Conservation (phyloP, 768 basidiomycete species). For the Amanita phalloides region DNA sequence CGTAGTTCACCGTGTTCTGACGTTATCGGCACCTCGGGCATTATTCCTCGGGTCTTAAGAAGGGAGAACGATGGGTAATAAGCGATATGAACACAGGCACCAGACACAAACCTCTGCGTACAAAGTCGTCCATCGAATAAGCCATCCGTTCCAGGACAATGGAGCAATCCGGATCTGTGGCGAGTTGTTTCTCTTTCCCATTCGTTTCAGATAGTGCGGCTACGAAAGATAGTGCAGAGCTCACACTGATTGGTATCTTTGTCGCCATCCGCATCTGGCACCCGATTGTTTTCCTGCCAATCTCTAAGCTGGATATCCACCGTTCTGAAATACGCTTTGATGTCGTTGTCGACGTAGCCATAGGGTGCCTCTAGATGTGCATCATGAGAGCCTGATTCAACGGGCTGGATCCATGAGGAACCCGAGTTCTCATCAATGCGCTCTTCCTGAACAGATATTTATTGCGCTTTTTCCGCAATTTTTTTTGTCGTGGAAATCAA, state of each 20-base stretch:
- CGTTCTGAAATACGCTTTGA: conserved; percentile 88
- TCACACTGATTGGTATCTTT: conserved; percentile 56
- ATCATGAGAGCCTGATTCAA: conserved; percentile 8
- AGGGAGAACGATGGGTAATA: too few species aligned
- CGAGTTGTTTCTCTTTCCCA: conserved; percentile 80
- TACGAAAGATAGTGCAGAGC: conserved; percentile 48
- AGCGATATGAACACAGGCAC: too few species aligned
- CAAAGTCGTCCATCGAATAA: conserved; percentile 94
- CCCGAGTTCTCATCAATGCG: conserved; percentile 5
- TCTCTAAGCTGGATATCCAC: conserved; percentile 82
- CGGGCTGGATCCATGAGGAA: conserved; percentile 62
- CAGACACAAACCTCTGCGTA: conserved; percentile 64
- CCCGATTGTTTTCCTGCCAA: conserved; percentile 61
- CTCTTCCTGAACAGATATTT: conserved; percentile 19
- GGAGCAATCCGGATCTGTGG: conserved; percentile 92
- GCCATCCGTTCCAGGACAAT: conserved; percentile 69
- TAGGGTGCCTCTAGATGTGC: conserved; percentile 67
- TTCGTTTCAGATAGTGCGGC: conserved; percentile 83
- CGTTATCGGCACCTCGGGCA: too few species aligned
- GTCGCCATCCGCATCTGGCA: conserved; percentile 23
- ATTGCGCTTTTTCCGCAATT: conserved; percentile 72
- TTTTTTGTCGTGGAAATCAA: background rate
- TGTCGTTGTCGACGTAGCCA: conserved; percentile 79
- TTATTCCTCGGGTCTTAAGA: too few species aligned
- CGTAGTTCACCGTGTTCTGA: too few species aligned